Base-by-base conservation (phyloP, 148 eudicot genomes). In the Heliosperma pusillum region DNA sequence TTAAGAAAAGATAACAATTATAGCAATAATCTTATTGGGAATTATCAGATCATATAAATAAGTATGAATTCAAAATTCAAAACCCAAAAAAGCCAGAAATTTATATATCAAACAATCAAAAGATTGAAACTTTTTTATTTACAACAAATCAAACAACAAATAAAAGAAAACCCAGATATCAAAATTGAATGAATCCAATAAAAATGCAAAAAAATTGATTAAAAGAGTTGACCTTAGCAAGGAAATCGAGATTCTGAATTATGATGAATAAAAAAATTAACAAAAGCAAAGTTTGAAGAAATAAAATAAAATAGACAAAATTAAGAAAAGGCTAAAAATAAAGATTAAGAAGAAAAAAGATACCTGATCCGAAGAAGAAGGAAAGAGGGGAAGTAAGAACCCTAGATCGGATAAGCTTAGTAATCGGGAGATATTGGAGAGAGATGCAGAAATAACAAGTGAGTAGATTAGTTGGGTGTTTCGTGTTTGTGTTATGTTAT, bases 331-430 rank as follows among this genome's bases (percentile, higher is more conserved):
- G 19, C 40, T 17, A 47, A 81, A 71, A 81, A 71, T 61, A 67
- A 56, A 47, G 75, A 7, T 52, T 30, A 53, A 50, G 4, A 7
- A 24, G 21, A 16, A 25, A n/a, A 33, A 19, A n/a, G 36, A 52
- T 74, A 88, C 91, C 88, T 81, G 88, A 86, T 84, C 83, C 84
- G 86, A 74, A 42, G 55, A 59, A 58, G 52, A 72, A 78, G 86
- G 83, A 24, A 36, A 26, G 25, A 56, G 21, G 57, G 27, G 69
- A 50, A 69, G 53, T 72, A 53, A 27, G 77, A 82, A 80, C 81
- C 83, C 83, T 77, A 82, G 82, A 66, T 40, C 80, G 76, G 83
- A 85, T 69, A 77, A n/a, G n/a, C 73, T 50, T 58, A 70, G 33
- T n/a, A 69, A 69, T 69, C 10, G 17, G 36, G 9, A 17, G 72